Percentiles rank a stretch among this genome's conserved stretches.
phyloP scores from a whole-genome alignment of 257 asterid genomes.

The Solanum sitiens region DNA sequence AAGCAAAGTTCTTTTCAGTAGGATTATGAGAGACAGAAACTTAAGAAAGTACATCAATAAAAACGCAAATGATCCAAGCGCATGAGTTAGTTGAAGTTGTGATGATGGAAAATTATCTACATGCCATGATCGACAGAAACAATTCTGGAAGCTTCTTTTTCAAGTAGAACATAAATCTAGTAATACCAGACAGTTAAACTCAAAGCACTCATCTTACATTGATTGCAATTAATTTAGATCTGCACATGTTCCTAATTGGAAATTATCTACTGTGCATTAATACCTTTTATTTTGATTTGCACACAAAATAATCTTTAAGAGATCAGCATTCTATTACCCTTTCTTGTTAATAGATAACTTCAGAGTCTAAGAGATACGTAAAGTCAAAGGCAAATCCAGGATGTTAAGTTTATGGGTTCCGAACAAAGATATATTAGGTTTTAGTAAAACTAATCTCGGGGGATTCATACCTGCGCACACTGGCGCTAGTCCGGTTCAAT shows the following conservation, averaged over 20 bases:
- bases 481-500: neutral
- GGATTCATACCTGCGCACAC: neutral
- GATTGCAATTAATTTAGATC: neutral
- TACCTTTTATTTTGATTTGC: neutral
- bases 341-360: neutral
- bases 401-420: neutral
- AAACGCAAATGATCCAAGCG: neutral
- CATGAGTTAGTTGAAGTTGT: neutral
- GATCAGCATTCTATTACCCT: neutral
- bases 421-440: neutral
- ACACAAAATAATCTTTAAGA: neutral
- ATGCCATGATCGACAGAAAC: neutral
- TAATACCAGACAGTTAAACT: neutral
- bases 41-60: neutral
- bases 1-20: neutral
- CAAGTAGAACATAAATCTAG: neutral
- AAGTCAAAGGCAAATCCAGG: neutral
- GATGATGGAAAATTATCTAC: neutral
- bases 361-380: neutral
- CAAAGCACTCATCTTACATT: neutral
- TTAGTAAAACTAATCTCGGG: neutral
- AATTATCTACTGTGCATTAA: neutral
- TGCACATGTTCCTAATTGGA: neutral
- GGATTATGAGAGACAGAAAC: neutral
- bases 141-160: neutral